A percentile compares a stretch with the other conserved stretches of the same genome.
Evolutionary conservation across 495 filamentous ascomycete species (phyloP).

Genomic region (Diplogelasinospora grovesii): DNA sequence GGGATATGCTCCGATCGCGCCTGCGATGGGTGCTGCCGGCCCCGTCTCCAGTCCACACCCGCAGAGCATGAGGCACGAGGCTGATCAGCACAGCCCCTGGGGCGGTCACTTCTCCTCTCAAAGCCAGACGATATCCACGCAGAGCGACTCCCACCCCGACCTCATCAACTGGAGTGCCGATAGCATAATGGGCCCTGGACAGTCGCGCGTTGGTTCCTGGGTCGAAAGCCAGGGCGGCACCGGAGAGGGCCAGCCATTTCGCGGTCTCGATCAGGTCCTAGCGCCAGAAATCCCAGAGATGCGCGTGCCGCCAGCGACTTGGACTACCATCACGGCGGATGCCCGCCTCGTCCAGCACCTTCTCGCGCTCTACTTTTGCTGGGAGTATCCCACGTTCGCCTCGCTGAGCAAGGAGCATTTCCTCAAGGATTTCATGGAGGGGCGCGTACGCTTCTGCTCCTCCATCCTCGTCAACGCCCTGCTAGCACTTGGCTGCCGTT

Average conservation of each 20-base stretch:
- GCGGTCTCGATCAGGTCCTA: constrained; percentile 31
- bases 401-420: constrained; percentile 69
- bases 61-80: constrained; percentile 23
- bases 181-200: constrained; percentile 17
- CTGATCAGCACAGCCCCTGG: constrained; percentile 35
- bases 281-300: constrained; percentile 28
- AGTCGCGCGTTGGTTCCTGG: constrained; percentile 38
- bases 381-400: constrained; percentile 72
- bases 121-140: constrained; percentile 29
- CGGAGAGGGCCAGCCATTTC: constrained; percentile 18
- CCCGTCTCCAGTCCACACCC: constrained; percentile 12
- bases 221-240: constrained; percentile 19
- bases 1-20: constrained; percentile 7
- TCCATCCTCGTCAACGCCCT: constrained; percentile 70
- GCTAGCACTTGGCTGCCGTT: constrained; percentile 65
- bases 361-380: constrained; percentile 68
- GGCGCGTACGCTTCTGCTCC: constrained; percentile 58
- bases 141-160: constrained; percentile 34
- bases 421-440: constrained; percentile 52
- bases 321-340: constrained; percentile 59
- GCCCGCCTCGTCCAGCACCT: constrained; percentile 53
- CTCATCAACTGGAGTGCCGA: constrained; percentile 34
- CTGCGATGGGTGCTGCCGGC: constrained; percentile 9
- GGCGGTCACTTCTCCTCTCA: constrained; percentile 32
- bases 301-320: constrained; percentile 37